Base-by-base conservation (phyloP, 2,329 filamentous ascomycete genomes). In the Fusarium metavorans region DNA sequence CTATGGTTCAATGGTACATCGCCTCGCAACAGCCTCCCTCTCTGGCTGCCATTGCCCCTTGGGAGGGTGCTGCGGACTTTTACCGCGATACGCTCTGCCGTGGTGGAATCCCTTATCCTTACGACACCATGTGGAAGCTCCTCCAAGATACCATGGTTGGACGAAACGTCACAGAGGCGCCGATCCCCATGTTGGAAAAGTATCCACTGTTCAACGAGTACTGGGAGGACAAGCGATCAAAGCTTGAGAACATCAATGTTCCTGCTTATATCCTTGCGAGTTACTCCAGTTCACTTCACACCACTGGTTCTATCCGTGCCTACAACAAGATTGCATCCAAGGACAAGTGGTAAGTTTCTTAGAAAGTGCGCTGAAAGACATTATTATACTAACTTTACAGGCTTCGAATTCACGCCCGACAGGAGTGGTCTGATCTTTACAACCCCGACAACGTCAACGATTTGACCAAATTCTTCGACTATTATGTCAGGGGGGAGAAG, bases 81-180 rank as follows among this genome's bases (percentile, higher is more conserved):
- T 74, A 68, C 18, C 64, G 71, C 1, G 77, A 82, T 45, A 74
- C 70, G 0, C 63, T 79, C 32, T 75, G 64, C 8, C 75, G 79
- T 2, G 79, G 79, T 0, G 79, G 79, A 1, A 34, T 56, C 68
- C 78, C 35, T 52, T 52, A 52, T 30, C 48, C 48, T 30, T 52
- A 52, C 60, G 54, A 2, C 60, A 64, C n/a, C 58, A 65, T 11
- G 59, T 66, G 14, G 23, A 64, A 13, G 67, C 72, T 43, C 64
- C 60, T 16, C 10, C 48, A 52, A 9, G 66, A 71, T 1, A 48
- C 60, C 1, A 23, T 65, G 14, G 60, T 50, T 5, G 60, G 45
- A 9, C 60, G 34, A 4, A 32, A 65, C 25, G 35, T 30, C 1
- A 50, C 6, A 3, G 60, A 67, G 45, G 39, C 41, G 3, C 35